phyloP scores from a whole-genome alignment of 208 protist genomes.

The Wallacemonas sp. region DNA sequence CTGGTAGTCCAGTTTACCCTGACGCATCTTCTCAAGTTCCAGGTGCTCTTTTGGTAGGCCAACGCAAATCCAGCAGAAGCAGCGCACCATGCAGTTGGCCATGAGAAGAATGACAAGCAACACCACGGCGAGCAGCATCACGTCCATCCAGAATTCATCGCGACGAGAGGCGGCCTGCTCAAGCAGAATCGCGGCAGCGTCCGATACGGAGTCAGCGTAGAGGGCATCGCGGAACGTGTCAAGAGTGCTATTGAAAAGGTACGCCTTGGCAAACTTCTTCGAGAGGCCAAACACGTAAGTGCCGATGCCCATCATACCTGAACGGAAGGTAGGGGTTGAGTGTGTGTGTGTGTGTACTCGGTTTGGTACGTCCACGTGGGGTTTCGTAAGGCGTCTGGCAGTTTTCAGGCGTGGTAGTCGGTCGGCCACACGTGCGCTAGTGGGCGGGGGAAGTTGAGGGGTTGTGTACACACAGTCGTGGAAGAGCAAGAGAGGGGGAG shows the following conservation, averaged over 20 bases:
- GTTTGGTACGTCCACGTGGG: neutral
- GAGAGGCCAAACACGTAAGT: slow-evolving; percentile 9
- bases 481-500: neutral
- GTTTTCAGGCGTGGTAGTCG: too few species aligned
- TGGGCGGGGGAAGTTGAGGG: too few species aligned
- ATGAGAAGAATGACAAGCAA: slow-evolving; percentile 24
- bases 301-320: neutral
- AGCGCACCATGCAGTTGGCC: slow-evolving; percentile 30
- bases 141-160: slow-evolving; percentile 40
- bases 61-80: slow-evolving; percentile 36
- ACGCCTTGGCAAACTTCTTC: slow-evolving; percentile 21
- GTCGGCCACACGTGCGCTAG: too few species aligned
- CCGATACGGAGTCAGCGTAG: slow-evolving; percentile 25
- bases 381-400: too few species aligned
- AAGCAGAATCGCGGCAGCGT: slow-evolving; percentile 32
- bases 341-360: neutral
- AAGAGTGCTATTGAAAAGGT: slow-evolving; percentile 40
- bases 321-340: neutral
- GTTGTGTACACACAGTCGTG: neutral
- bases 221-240: slow-evolving; percentile 24
- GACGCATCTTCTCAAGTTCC: slow-evolving; percentile 25
- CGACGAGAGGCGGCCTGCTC: slow-evolving; percentile 15
- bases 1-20: slow-evolving; percentile 28
- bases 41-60: slow-evolving; percentile 21
- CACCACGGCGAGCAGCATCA: slow-evolving; percentile 20